Base-by-base conservation (phyloP, 164 flowering plant species). In the Vitis amurensis region DNA sequence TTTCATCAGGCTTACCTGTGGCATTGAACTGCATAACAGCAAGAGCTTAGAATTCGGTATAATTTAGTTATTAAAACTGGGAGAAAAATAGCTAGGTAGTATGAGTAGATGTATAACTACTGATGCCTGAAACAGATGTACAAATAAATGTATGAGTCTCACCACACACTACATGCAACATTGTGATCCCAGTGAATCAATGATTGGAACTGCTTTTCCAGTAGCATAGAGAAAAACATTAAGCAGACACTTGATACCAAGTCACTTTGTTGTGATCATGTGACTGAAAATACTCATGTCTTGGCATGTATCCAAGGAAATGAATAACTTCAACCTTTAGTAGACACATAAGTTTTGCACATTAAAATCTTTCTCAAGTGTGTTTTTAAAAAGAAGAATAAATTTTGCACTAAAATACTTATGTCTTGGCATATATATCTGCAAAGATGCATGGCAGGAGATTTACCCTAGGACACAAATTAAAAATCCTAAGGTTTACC, bases 1-100 rank as follows among this genome's bases (percentile, higher is more conserved):
- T 91, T 82, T 95, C 99, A 86, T 95, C 99, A 63, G 97, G 98
- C 74, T 97, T 86, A 60, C 99, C 99, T 12, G 80, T 76, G 70
- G 94, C 92, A 75, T 94, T 97, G 84, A 95, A 74, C 99, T 93
- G 84, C 79, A 86, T 44, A 66, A 63, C 30, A 80, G 64, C 72
- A 74, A 66, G 19, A 49, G 11, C n/a, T 29, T 11, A 11, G 27
- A 11, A 13, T 47, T 62, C 5, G 31, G n/a, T 6, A 68, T 10
- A 15, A 23, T 4, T 31, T 37, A 47, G 16, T 49, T 13, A 55
- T 29, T 17, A 23, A 60, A 55, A 16, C 44, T 37, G 27, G 62
- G 11, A 61, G 12, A 63, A 13, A 62, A 8, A 13, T 4, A 1
- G 6, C 10, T 5, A 16, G 59, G 11, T 59, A 11, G 9, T 3